These are phyloP conservation scores for Corymbia maculata DNA, from an alignment of 345 rosid species.

Conservation along the genomic window DNA sequence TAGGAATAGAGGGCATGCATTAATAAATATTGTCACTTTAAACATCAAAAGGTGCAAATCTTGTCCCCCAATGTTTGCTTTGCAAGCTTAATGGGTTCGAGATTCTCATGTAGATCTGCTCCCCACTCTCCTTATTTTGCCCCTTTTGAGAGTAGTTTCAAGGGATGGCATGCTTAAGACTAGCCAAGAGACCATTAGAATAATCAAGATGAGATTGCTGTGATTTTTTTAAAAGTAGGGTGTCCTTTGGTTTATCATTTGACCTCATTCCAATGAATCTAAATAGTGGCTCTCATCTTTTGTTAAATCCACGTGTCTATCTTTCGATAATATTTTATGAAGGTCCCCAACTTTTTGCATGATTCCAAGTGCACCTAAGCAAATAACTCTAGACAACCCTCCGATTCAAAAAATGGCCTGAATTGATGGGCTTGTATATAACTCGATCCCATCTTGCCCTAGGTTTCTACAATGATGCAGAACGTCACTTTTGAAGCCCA, in stretches of 20 bases:
- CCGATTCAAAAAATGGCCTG: neutral
- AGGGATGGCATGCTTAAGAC: neutral
- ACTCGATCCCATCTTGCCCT: neutral
- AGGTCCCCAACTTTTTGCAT: neutral
- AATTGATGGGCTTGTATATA: neutral
- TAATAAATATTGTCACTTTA: neutral
- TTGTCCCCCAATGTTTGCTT: neutral
- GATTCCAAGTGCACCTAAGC: neutral
- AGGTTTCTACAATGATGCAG: neutral
- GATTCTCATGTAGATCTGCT: neutral
- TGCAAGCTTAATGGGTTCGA: neutral
- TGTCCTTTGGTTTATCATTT: neutral
- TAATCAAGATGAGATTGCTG: neutral
- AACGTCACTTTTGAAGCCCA: neutral
- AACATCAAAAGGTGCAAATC: neutral
- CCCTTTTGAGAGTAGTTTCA: neutral
- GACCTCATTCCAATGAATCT: neutral
- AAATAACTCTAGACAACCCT: neutral
- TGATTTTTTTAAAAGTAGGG: neutral
- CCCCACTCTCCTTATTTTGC: neutral
- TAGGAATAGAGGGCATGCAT: neutral
- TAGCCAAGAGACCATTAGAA: neutral
- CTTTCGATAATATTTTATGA: neutral
- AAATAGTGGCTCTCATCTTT: neutral
- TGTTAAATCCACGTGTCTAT: neutral